Base-by-base conservation (phyloP, 1,284 basidiomycete species). In the Ustilago sp. region DNA sequence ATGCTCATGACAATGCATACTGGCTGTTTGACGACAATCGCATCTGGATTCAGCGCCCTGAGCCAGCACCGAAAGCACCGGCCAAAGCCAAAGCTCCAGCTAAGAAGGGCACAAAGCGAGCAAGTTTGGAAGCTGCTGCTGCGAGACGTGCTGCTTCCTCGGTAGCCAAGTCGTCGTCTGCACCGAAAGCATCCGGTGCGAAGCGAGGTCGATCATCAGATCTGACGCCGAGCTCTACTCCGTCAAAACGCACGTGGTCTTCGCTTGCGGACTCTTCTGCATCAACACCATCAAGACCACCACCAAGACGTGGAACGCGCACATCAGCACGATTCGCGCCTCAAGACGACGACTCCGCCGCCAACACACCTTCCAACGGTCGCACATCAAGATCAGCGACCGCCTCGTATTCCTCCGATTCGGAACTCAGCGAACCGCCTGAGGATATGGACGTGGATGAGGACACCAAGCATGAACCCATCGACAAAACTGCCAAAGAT, bases 11-110 rank as follows among this genome's bases (percentile, higher is more conserved):
- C 28, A 94, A 94, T 85, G 91, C 92, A 0, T 96, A 95, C 85
- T 95, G 93, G 93, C 88, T 94, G 23, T 93, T 95, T 79, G 93
- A 94, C 90, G 84, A 90, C 68, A 92, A 94, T 81, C 92, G 94
- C 19, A 89, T 95, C 19, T 96, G 94, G 94, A 90, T 95, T 47
- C 94, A 95, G 31, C 87, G 88, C 39, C 89, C 86, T 1, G 85
- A 86, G 11, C 87, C 85, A 11, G 54, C 77, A 8, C 85, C 83
- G 4, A 80, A 77, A 54, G 53, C 67, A 9, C 31, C 57, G 12
- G 58, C 51, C 38, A 77, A 79, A 45, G 28, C 48, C 23, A 31
- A 50, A n/a, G 56, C 71, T 12, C 77, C 84, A 7, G 53, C 69
- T 32, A 83, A 79, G 57, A 75, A 77, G 51, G 65, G 80, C 45